These are phyloP conservation scores for Ettlia oleoabundans DNA, from an alignment of 139 green algal genomes.

Conservation along the genomic window DNA sequence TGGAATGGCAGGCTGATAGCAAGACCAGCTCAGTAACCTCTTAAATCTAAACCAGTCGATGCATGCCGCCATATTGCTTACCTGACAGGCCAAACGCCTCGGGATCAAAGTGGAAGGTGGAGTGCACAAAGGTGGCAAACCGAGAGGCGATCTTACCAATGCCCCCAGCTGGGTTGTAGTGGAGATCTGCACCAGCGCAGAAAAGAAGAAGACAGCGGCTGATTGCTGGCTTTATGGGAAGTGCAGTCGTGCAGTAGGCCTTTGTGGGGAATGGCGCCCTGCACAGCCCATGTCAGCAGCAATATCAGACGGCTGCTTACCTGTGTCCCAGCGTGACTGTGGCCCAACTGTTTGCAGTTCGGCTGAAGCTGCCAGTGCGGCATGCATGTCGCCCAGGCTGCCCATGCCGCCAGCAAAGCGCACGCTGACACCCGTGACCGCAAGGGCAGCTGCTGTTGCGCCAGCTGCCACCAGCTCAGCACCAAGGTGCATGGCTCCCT, in stretches of 20 bases:
- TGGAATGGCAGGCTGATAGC: too few relatives aligned
- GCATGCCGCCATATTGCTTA: too few relatives aligned
- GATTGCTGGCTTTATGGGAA: not conserved
- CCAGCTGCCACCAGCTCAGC: not conserved
- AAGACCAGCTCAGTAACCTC: too few relatives aligned
- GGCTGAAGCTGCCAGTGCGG: slow-evolving; percentile 10
- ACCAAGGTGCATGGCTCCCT: not conserved
- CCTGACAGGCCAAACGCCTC: slow-evolving; percentile 65
- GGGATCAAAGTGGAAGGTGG: slow-evolving; percentile 73
- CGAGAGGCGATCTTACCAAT: slow-evolving; percentile 39
- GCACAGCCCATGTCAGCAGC: too few relatives aligned
- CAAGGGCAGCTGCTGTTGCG: not conserved
- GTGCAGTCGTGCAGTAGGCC: not conserved
- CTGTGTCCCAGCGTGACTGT: slow-evolving; percentile 65
- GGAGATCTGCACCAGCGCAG: slow-evolving; percentile 38
- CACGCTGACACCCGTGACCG: slow-evolving; percentile 47
- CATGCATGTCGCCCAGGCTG: slow-evolving; percentile 45
- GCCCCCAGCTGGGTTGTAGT: slow-evolving; percentile 52
- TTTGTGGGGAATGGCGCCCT: too few relatives aligned
- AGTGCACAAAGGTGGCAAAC: slow-evolving; percentile 74
- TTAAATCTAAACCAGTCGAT: too few relatives aligned
- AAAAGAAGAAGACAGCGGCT: not conserved
- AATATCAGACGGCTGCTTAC: not conserved
- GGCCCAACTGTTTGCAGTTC: slow-evolving; percentile 75
- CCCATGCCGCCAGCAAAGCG: slow-evolving; percentile 51